Evolutionary conservation across 2,329 filamentous ascomycete genomes (phyloP).

Genomic region (Aspergillus quadricinctus): DNA sequence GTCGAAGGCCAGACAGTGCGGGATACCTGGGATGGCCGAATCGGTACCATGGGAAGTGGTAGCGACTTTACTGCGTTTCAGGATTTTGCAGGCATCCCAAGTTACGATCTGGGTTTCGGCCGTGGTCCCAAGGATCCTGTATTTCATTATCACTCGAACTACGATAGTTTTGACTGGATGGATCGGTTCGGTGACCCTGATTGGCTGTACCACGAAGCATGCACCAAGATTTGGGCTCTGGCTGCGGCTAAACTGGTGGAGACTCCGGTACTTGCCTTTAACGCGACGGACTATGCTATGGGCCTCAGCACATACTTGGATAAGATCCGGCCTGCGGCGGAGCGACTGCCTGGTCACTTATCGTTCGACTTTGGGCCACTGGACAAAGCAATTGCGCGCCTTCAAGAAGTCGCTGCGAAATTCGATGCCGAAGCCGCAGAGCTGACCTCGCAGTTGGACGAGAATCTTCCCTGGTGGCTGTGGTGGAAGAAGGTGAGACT

Average conservation of each 20-base stretch:
- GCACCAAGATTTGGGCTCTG: slow-evolving; percentile 62
- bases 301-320: slow-evolving; percentile 48
- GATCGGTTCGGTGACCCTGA: slow-evolving; percentile 65
- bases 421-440: slow-evolving; percentile 51
- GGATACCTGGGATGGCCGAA: slow-evolving; percentile 62
- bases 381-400: slow-evolving; percentile 45
- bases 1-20: slow-evolving; percentile 63
- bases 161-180: slow-evolving; percentile 84
- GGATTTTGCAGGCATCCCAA: slow-evolving; percentile 64
- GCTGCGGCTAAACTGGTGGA: slow-evolving; percentile 60
- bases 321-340: slow-evolving; percentile 23
- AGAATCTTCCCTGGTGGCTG: slow-evolving; percentile 72
- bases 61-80: slow-evolving; percentile 74
- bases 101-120: slow-evolving; percentile 60
- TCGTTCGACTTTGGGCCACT: slow-evolving; percentile 44
- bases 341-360: slow-evolving; percentile 18
- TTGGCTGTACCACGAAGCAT: slow-evolving; percentile 58
- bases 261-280: slow-evolving; percentile 59
- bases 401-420: slow-evolving; percentile 44
- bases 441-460: slow-evolving; percentile 46
- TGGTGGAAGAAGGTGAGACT: slow-evolving; percentile 64
- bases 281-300: slow-evolving; percentile 60
- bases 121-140: slow-evolving; percentile 41
- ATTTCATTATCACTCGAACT: slow-evolving; percentile 80
- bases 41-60: slow-evolving; percentile 65